Percentiles rank a stretch among this genome's conserved stretches.
phyloP scores from a whole-genome alignment of 768 basidiomycete species.

The Sporobolomyces roseus region DNA sequence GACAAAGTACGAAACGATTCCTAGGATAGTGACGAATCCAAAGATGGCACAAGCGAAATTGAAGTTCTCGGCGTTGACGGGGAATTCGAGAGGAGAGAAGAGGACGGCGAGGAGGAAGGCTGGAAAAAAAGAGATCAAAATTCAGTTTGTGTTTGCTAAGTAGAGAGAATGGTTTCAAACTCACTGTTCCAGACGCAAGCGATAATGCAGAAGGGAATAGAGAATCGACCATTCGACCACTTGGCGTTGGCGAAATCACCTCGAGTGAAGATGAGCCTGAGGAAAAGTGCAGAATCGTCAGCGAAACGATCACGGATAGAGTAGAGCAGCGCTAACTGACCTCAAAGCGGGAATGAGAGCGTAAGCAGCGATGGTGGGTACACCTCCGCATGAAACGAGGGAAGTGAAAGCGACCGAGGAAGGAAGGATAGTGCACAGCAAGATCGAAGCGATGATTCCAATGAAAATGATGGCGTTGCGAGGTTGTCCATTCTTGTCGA shows the following conservation, averaged over 20 bases:
- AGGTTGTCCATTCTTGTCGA: constrained; percentile 69
- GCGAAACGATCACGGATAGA: background rate
- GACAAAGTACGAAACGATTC: constrained; percentile 70
- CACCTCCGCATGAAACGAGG: constrained; percentile 75
- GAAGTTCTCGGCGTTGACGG: constrained; percentile 68
- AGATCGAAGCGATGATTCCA: constrained; percentile 57
- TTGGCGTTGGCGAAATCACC: constrained; percentile 67
- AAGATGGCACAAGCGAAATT: constrained; percentile 83
- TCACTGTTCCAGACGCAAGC: constrained; percentile 66
- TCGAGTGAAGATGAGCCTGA: constrained; percentile 65
- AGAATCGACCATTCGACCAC: constrained; percentile 66
- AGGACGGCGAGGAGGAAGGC: constrained; percentile 34
- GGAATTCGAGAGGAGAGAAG: constrained; percentile 77
- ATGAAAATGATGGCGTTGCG: constrained; percentile 82
- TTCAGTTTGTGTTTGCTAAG: background rate
- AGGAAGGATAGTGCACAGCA: constrained; percentile 63
- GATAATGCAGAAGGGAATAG: constrained; percentile 65
- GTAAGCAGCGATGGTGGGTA: constrained; percentile 85
- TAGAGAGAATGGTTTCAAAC: background rate
- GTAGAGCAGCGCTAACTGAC: background rate
- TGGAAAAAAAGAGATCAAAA: background rate
- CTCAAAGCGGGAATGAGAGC: constrained; percentile 73
- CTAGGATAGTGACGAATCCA: constrained; percentile 71
- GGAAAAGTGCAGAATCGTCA: background rate
- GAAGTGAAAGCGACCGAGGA: constrained; percentile 90